phyloP scores from a whole-genome alignment of 768 basidiomycete genomes.

The Rhodotorula taiwanensis region DNA sequence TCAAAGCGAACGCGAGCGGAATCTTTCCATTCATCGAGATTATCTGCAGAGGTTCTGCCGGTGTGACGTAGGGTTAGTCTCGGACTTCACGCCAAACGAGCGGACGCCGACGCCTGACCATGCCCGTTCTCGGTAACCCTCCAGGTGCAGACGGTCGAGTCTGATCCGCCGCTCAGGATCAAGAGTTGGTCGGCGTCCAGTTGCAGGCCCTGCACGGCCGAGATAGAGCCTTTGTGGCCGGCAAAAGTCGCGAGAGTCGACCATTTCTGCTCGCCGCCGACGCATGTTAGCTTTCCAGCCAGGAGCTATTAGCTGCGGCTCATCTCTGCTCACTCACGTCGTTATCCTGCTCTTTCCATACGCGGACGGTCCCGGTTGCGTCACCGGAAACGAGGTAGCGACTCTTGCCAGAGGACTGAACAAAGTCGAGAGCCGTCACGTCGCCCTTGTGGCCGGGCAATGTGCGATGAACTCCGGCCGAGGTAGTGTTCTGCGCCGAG shows the following conservation, averaged over 20 bases:
- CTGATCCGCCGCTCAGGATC: slow-evolving; percentile 74
- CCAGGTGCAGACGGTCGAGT: slow-evolving; percentile 74
- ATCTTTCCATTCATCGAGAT: slow-evolving; percentile 63
- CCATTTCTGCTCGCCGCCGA: slow-evolving; percentile 64
- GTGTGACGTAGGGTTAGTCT: too few relatives aligned
- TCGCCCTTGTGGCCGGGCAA: slow-evolving; percentile 66
- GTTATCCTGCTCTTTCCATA: slow-evolving; percentile 52
- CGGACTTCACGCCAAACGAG: background rate
- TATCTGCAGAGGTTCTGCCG: slow-evolving; percentile 50
- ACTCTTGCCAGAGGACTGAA: slow-evolving; percentile 44
- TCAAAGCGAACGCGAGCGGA: slow-evolving; percentile 63
- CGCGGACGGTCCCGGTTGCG: slow-evolving; percentile 59
- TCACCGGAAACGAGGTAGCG: slow-evolving; percentile 63
- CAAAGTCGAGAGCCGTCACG: slow-evolving; percentile 71
- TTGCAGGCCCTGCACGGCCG: slow-evolving; percentile 56
- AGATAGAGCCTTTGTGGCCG: slow-evolving; percentile 66
- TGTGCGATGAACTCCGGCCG: slow-evolving; percentile 59
- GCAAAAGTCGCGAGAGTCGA: slow-evolving; percentile 47
- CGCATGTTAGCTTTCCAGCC: slow-evolving; percentile 4
- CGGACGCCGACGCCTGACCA: slow-evolving; percentile 3
- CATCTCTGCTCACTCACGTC: slow-evolving; percentile 4
- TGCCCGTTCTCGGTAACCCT: slow-evolving; percentile 43
- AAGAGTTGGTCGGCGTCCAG: slow-evolving; percentile 31
- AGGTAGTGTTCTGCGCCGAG: slow-evolving; percentile 49
- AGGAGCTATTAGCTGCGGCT: background rate